A percentile compares a stretch with the other conserved stretches of the same genome.
Conservation (phyloP, 106 monocot species). For the Ottelia alismoides region DNA sequence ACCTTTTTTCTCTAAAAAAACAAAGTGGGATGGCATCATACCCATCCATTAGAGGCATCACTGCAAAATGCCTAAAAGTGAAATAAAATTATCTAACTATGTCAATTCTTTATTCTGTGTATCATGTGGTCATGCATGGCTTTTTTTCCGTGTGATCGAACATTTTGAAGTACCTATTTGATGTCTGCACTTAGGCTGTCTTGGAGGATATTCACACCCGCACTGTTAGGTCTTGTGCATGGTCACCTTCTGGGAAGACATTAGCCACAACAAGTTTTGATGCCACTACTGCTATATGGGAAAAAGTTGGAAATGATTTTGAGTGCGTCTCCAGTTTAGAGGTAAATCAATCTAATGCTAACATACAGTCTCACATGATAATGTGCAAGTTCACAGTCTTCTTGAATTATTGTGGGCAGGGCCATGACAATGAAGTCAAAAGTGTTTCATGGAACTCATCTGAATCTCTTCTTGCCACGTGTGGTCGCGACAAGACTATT, state of each 20-base stretch:
- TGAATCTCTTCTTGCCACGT: slow-evolving; percentile 77
- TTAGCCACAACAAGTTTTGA: slow-evolving; percentile 94
- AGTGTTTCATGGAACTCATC: slow-evolving; percentile 88
- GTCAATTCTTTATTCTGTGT: no score
- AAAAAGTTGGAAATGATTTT: slow-evolving; percentile 57
- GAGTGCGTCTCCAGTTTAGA: slow-evolving; percentile 77
- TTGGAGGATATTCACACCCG: slow-evolving; percentile 79
- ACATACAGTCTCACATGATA: no score
- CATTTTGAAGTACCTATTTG: no score
- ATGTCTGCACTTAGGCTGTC: slow-evolving; percentile 40
- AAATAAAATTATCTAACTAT: no score
- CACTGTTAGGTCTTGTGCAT: slow-evolving; percentile 86
- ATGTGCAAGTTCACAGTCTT: no score
- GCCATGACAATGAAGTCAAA: slow-evolving; percentile 99
- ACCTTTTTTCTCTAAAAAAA: no score
- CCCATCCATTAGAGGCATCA: no score
- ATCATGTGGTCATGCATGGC: no score
- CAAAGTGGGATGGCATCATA: no score
- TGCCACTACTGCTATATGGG: slow-evolving; percentile 86
- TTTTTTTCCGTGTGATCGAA: no score
- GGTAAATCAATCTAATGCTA: no score
- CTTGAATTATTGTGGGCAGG: slow-evolving; percentile 44
- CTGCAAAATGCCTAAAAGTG: no score
- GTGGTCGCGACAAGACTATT: slow-evolving; percentile 84
- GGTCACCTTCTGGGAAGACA: slow-evolving; percentile 81